Conservation (phyloP, 2,329 filamentous ascomycete species). For the Phyllosticta citrichinensis region DNA sequence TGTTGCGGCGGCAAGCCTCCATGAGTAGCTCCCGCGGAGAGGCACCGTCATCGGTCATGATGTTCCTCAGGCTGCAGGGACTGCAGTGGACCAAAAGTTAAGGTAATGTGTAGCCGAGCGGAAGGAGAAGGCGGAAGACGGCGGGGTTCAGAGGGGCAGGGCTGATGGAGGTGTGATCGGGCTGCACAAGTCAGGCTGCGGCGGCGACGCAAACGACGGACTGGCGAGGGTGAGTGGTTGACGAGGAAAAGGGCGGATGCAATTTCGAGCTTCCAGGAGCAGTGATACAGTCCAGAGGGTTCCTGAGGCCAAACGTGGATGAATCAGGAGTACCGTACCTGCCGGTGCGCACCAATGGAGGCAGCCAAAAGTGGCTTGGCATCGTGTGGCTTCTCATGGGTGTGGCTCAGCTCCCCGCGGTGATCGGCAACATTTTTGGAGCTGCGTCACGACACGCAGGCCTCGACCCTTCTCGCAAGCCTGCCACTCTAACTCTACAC, state of each 20-base stretch:
- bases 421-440: constrained; percentile 8
- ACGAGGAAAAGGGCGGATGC: background rate
- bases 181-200: background rate
- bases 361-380: background rate
- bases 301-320: background rate
- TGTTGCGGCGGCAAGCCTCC: constrained; percentile 89
- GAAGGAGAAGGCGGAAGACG: background rate
- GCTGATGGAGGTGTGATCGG: background rate
- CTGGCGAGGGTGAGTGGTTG: background rate
- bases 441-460: background rate
- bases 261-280: background rate
- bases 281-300: background rate
- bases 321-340: constrained; percentile 1
- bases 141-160: constrained; percentile 7
- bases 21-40: constrained; percentile 76
- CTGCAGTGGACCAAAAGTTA: background rate
- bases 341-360: background rate
- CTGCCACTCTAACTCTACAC: background rate
- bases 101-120: background rate
- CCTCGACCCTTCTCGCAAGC: background rate
- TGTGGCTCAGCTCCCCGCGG: constrained; percentile 1
- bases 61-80: background rate
- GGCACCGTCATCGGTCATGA: constrained; percentile 54
- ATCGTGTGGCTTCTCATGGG: too few relatives aligned
- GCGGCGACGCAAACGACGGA: background rate